Conservation (phyloP, 345 rosid genomes). For the Citrus trifoliata region DNA sequence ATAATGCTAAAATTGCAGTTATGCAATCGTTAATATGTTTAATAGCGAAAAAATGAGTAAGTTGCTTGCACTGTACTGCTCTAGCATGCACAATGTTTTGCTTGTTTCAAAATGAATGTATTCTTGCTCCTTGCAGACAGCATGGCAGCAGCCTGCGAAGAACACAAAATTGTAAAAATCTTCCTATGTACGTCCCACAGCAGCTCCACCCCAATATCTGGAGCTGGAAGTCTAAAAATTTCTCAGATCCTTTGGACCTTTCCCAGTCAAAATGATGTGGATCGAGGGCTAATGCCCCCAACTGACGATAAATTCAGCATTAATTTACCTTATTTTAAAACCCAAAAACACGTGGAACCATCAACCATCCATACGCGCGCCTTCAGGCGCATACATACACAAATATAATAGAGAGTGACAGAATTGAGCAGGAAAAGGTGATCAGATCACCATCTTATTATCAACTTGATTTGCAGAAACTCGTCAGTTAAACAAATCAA, state of each 20-base stretch:
- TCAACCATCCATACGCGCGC: too few relatives aligned
- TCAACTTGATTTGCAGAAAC: slow-evolving; percentile 1
- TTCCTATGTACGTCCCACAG: too few relatives aligned
- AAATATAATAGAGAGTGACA: neutral
- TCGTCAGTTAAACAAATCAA: slow-evolving; percentile 5
- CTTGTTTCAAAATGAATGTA: neutral
- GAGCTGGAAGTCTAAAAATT: too few relatives aligned
- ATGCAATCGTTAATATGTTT: neutral
- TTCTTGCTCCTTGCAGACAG: neutral
- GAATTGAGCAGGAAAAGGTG: neutral
- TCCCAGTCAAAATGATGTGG: too few relatives aligned
- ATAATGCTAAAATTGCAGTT: neutral
- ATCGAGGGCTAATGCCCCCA: neutral
- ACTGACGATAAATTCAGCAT: neutral
- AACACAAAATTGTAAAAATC: too few relatives aligned
- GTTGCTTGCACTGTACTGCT: neutral
- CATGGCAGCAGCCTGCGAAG: too few relatives aligned
- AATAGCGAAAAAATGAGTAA: neutral
- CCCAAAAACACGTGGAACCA: too few relatives aligned
- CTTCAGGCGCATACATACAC: neutral
- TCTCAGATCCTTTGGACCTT: too few relatives aligned
- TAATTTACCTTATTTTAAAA: too few relatives aligned
- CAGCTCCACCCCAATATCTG: neutral
- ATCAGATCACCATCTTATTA: slow-evolving; percentile 7
- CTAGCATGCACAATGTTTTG: neutral